Percentiles rank a stretch among this genome's conserved stretches.
Conservation (phyloP, 2,329 filamentous ascomycete species). For the Penicillium expansum region DNA sequence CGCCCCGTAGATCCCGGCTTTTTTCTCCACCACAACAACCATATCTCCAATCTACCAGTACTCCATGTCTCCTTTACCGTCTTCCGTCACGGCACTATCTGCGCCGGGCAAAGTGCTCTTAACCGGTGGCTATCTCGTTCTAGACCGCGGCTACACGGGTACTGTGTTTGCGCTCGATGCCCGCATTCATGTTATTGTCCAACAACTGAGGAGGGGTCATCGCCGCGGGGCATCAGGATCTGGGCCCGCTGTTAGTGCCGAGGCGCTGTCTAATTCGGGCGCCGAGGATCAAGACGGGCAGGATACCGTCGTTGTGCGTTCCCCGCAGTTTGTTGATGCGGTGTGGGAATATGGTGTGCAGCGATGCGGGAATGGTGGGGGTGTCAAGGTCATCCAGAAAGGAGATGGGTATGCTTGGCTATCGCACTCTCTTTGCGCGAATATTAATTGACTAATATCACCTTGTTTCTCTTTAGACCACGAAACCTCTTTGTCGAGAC, state of each 20-base stretch:
- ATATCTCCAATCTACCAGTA: background rate
- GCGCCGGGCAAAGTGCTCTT: constrained; percentile 95
- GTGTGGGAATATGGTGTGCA: constrained; percentile 85
- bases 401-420: constrained; percentile 34
- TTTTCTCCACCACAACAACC: constrained; percentile 9
- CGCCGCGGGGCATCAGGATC: constrained; percentile 19
- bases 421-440: background rate
- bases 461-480: constrained; percentile 41
- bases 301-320: constrained; percentile 77
- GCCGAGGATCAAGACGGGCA: constrained; percentile 56
- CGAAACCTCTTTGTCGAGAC: constrained; percentile 90
- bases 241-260: constrained; percentile 6
- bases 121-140: constrained; percentile 89
- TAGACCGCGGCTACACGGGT: constrained; percentile 82
- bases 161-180: constrained; percentile 64
- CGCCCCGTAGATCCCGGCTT: constrained; percentile 11
- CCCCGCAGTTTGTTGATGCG: constrained; percentile 85
- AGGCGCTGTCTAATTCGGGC: constrained; percentile 8
- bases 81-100: constrained; percentile 62
- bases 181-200: constrained; percentile 60
- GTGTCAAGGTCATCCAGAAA: constrained; percentile 72
- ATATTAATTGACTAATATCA: background rate
- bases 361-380: constrained; percentile 67
- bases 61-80: constrained; percentile 21
- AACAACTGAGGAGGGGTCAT: constrained; percentile 48